phyloP scores from a whole-genome alignment of 495 filamentous ascomycete genomes.

The Aspergillus panamensis region DNA sequence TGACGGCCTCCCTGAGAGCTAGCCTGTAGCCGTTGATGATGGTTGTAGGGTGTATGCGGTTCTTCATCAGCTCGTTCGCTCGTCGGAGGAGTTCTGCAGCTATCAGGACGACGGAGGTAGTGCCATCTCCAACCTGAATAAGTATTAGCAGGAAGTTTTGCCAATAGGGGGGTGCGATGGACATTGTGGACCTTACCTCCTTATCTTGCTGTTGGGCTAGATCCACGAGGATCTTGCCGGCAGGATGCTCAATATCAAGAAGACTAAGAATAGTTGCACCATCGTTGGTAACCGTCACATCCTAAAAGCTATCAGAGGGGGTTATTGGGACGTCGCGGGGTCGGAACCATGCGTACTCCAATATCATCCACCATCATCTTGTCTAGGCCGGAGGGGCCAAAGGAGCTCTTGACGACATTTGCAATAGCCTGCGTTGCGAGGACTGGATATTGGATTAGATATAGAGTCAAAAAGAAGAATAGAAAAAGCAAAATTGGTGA shows the following conservation, averaged over 20 bases:
- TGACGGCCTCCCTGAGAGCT: constrained; percentile 91
- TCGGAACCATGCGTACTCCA: constrained; percentile 57
- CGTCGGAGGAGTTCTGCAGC: constrained; percentile 91
- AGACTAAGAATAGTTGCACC: constrained; percentile 94
- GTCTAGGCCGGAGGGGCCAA: constrained; percentile 92
- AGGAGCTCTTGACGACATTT: constrained; percentile 98
- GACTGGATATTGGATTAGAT: constrained; percentile 50
- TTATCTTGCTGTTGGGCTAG: constrained; percentile 98
- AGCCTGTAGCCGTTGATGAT: constrained; percentile 98
- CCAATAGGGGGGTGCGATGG: background rate
- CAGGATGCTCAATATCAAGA: constrained; percentile 95
- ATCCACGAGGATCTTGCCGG: constrained; percentile 97
- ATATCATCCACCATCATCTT: constrained; percentile 99
- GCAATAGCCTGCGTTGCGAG: constrained; percentile 94
- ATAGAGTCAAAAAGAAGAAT: constrained; percentile 1
- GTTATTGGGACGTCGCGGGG: constrained; percentile 26
- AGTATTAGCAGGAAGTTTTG: constrained; percentile 19
- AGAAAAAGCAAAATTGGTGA: constrained; percentile 1
- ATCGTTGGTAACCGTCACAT: constrained; percentile 99
- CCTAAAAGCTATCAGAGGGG: constrained; percentile 45
- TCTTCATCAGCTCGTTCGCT: constrained; percentile 98
- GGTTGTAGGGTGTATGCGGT: constrained; percentile 98
- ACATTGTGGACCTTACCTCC: constrained; percentile 53
- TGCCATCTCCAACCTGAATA: constrained; percentile 82
- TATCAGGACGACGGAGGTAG: constrained; percentile 95